Conservation (phyloP, 345 rosid species). For the Stellera chamaejasme region DNA sequence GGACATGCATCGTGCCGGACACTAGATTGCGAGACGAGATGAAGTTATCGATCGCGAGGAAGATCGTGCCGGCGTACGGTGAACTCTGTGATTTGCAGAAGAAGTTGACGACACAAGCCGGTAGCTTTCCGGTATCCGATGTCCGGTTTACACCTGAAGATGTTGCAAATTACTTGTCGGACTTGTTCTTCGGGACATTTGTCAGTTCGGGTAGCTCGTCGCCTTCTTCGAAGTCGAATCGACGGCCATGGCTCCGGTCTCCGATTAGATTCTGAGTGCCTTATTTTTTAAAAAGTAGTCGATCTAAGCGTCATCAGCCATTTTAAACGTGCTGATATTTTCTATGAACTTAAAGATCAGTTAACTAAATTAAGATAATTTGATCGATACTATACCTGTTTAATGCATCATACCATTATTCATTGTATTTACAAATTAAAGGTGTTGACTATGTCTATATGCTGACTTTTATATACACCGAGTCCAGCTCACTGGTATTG, state of each 20-base stretch:
- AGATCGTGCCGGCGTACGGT: constrained; percentile 35
- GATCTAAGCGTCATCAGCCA: too few species aligned
- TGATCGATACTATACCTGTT: too few species aligned
- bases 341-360: too few species aligned
- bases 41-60: constrained; percentile 34
- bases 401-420: too few species aligned
- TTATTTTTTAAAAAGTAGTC: too few species aligned
- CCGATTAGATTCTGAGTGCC: not conserved
- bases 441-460: too few species aligned
- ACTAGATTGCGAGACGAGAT: constrained; percentile 46
- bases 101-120: constrained; percentile 15
- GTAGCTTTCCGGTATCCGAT: constrained; percentile 9
- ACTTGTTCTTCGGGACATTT: constrained; percentile 23
- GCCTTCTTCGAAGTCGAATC: constrained; percentile 11
- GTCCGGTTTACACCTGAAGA: constrained; percentile 60
- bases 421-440: too few species aligned
- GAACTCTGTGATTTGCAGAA: constrained; percentile 29
- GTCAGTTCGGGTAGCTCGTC: constrained; percentile 1
- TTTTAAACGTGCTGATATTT: too few species aligned
- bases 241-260: constrained; percentile 9
- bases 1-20: constrained; percentile 52
- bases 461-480: too few species aligned
- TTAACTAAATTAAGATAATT: too few species aligned
- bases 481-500: too few species aligned
- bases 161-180: constrained; percentile 46